Evolutionary conservation across 192 early-diverging fungal species (phyloP).

Genomic region (Mortierella antarctica): DNA sequence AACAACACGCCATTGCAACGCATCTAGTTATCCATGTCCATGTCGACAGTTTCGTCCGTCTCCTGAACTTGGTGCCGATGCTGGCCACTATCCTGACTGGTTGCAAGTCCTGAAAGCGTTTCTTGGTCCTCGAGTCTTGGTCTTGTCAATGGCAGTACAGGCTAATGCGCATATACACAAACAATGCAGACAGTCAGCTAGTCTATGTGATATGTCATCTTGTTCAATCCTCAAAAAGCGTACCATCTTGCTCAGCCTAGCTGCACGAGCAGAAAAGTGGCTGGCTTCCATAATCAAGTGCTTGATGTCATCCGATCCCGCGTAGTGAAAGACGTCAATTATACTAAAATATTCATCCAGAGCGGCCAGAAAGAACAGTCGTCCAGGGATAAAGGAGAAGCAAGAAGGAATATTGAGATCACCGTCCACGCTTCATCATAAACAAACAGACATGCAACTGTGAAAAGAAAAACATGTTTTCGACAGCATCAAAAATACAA

Average conservation of each 20-base stretch:
- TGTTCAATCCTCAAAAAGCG: neutral
- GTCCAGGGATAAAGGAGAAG: neutral
- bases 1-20: neutral
- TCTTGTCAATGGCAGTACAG: neutral
- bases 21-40: conserved; percentile 26
- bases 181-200: conserved; percentile 4
- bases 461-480: neutral
- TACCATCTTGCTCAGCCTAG: conserved; percentile 31
- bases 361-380: neutral
- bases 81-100: neutral
- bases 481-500: conserved; percentile 20
- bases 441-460: neutral
- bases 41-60: neutral
- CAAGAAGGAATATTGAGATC: neutral
- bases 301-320: neutral
- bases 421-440: neutral
- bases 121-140: no score
- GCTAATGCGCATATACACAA: neutral
- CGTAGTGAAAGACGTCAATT: conserved; percentile 1
- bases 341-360: conserved; percentile 9
- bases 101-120: neutral
- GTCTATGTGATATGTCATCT: neutral
- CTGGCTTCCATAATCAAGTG: conserved; percentile 21
- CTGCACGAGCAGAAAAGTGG: conserved; percentile 18
- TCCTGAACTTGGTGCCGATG: neutral